Evolutionary conservation across 176 grass and related monocot genomes (phyloP).

Genomic region (Pontederia paniculata): DNA sequence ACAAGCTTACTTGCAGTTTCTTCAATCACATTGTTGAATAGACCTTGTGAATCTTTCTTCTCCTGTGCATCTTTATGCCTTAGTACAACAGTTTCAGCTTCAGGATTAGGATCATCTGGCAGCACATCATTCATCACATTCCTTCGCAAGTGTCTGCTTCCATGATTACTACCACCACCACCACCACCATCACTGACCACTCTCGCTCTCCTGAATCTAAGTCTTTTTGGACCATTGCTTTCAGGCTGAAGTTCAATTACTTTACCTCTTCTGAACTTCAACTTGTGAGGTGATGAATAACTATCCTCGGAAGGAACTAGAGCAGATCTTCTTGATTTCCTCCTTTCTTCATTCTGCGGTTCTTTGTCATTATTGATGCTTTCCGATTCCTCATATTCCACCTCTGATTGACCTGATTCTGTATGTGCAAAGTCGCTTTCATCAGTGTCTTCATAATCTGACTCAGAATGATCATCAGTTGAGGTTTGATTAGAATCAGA

Average conservation of each 20-base stretch:
- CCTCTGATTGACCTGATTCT: constrained; percentile 34
- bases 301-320: constrained; percentile 27
- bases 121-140: constrained; percentile 19
- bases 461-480: constrained; percentile 2
- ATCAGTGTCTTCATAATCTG: constrained; percentile 35
- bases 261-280: constrained; percentile 77
- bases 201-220: constrained; percentile 69
- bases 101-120: constrained; percentile 21
- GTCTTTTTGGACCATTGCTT: constrained; percentile 40
- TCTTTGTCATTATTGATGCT: constrained; percentile 21
- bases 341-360: constrained; percentile 21
- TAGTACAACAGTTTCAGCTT: constrained; percentile 46
- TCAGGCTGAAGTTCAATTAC: constrained; percentile 58
- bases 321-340: constrained; percentile 28
- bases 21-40: constrained; percentile 98
- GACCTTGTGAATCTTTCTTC: constrained; percentile 65
- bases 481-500: constrained; percentile 18
- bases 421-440: constrained; percentile 46
- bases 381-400: constrained; percentile 27
- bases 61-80: constrained; percentile 59
- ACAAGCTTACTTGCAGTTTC: constrained; percentile 88
- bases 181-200: constrained; percentile 22
- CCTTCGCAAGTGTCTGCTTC: constrained; percentile 34
- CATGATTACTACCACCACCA: constrained; percentile 17
- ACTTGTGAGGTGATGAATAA: constrained; percentile 42